Evolutionary conservation across 495 filamentous ascomycete genomes (phyloP).

Genomic region (Sphaerosporella brunnea): DNA sequence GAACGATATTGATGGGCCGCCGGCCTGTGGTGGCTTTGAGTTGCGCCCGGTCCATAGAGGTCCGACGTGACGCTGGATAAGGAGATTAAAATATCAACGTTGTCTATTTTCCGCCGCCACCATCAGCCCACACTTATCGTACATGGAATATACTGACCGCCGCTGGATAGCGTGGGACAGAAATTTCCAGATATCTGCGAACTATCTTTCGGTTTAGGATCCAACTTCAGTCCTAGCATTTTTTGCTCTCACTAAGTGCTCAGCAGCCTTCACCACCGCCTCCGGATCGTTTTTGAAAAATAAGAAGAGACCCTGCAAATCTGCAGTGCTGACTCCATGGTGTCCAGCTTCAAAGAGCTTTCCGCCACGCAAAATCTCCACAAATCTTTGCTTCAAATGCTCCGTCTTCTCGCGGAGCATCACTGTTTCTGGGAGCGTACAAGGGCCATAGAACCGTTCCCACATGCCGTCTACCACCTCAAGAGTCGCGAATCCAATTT

Average conservation of each 20-base stretch:
- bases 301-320: constrained; percentile 78
- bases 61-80: no score
- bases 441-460: constrained; percentile 73
- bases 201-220: background rate
- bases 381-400: background rate
- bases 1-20: no score
- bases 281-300: constrained; percentile 82
- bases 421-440: background rate
- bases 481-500: constrained; percentile 68
- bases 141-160: no score
- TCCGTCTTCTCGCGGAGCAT: background rate
- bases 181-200: no score
- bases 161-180: no score
- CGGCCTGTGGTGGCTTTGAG: no score
- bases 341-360: background rate
- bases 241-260: constrained; percentile 19
- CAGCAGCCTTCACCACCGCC: constrained; percentile 65
- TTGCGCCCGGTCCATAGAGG: no score
- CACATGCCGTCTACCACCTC: constrained; percentile 77
- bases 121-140: no score
- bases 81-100: no score
- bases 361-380: constrained; percentile 1
- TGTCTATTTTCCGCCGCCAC: no score
- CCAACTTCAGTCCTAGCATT: background rate
- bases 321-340: constrained; percentile 48